A percentile compares a stretch with the other conserved stretches of the same genome.
phyloP scores from a whole-genome alignment of 441 rosid genomes.

The Gossypium aridum region DNA sequence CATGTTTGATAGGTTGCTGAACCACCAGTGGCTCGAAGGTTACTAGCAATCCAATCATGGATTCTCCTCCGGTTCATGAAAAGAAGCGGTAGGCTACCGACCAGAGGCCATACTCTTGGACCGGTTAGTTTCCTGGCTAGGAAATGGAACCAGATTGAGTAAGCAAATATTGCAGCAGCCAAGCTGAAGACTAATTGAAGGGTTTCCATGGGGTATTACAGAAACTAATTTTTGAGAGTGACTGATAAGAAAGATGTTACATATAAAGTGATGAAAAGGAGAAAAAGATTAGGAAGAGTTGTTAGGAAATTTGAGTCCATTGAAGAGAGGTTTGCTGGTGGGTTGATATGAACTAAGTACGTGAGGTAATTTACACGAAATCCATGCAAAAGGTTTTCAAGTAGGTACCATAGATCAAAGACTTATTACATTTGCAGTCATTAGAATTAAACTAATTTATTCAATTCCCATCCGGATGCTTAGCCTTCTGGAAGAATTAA shows the following conservation, averaged over 20 bases:
- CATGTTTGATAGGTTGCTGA: constrained; percentile 75
- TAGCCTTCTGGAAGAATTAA: neutral
- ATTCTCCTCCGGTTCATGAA: constrained; percentile 51
- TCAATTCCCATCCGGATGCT: neutral
- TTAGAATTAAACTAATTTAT: neutral
- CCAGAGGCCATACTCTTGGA: constrained; percentile 57
- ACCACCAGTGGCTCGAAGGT: constrained; percentile 66
- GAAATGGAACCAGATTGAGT: constrained; percentile 76
- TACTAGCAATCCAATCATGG: constrained; percentile 80
- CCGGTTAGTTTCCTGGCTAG: constrained; percentile 62
- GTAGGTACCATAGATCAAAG: neutral
- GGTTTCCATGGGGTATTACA: constrained; percentile 35
- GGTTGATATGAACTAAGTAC: constrained; percentile 35
- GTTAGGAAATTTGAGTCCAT: constrained; percentile 34
- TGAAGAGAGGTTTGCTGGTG: constrained; percentile 5
- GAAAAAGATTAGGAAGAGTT: constrained; percentile 44
- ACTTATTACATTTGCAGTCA: neutral
- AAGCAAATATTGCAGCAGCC: constrained; percentile 33
- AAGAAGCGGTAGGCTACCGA: constrained; percentile 70
- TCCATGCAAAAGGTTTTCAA: constrained; percentile 7
- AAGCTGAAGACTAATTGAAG: constrained; percentile 25
- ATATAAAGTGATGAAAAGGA: constrained; percentile 20
- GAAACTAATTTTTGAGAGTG: constrained; percentile 12
- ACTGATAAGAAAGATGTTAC: constrained; percentile 13
- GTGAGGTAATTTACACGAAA: constrained; percentile 21